Base-by-base conservation (phyloP, 2,329 filamentous ascomycete genomes). In the Arthroderma uncinatum region DNA sequence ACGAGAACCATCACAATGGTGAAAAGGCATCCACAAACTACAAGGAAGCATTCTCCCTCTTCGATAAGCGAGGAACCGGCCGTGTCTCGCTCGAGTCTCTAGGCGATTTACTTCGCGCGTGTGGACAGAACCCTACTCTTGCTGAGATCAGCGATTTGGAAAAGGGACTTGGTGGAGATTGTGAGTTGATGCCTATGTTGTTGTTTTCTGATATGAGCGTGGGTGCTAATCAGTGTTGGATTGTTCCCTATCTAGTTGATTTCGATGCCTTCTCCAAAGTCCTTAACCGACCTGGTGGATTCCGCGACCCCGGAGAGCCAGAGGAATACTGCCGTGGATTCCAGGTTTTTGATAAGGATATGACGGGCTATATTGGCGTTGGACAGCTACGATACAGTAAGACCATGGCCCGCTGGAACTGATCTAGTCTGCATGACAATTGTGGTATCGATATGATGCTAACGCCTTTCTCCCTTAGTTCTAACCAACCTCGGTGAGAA, bases 41-140 rank as follows among this genome's bases (percentile, higher is more conserved):
- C 89, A 97, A 97, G 81, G 93, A 98, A 85, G 93, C 93, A 66
- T 98, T 98, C 77, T 91, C 91, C 68, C 87, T 98, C 73, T 98
- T 97, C 80, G 93, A 98, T 82, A 97, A 96, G 85, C 92, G 93
- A 74, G 93, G 93, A 71, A 95, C 89, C 71, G 91, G 92, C 70
- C 91, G 91, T 67, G 93, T 97, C 65, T 76, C 87, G 40, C 79
- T 91, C 72, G 87, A 92, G 64, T 86, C 85, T 63, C 83, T 98
- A 58, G 93, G 93, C 65, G 93, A 98, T 73, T 82, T 98, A 60
- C 84, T 98, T 64, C 87, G 93, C 71, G 93, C 93, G 57, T 98
- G 93, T 72, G 93, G 93, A 52, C 93, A 98, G 79, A 98, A 98
- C 77, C 93, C 93, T 47, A 98, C 93, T 8, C 80, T 97, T 63